Conservation (phyloP, 1,284 basidiomycete genomes). For the Uromyces viciae-fabae region DNA sequence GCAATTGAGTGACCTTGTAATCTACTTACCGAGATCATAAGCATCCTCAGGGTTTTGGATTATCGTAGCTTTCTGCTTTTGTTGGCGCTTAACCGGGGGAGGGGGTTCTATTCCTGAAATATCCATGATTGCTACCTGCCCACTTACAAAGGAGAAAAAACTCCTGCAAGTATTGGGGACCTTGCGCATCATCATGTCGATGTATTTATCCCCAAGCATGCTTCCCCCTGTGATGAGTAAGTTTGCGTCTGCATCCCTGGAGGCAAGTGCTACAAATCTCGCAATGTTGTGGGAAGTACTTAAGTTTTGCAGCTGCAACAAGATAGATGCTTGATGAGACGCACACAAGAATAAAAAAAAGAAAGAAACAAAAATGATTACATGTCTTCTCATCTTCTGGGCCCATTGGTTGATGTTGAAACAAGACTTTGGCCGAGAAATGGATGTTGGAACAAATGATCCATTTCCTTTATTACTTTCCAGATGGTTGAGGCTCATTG, state of each 20-base stretch:
- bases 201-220: neutral
- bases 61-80: neutral
- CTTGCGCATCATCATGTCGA: neutral
- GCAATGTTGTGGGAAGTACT: neutral
- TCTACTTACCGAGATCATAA: neutral
- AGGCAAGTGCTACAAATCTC: neutral
- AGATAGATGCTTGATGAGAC: neutral
- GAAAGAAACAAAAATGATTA: no score
- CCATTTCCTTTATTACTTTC: no score
- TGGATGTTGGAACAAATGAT: neutral
- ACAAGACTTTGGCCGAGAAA: neutral
- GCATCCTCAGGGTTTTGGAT: neutral
- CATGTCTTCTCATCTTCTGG: neutral
- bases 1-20: neutral
- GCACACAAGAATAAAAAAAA: neutral
- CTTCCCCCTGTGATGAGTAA: neutral
- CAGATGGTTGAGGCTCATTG: no score
- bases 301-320: neutral
- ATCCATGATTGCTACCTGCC: neutral
- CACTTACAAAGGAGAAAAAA: neutral
- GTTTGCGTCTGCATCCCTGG: neutral
- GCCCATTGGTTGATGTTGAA: constrained; percentile 5
- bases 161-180: neutral
- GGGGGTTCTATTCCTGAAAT: neutral
- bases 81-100: neutral